Evolutionary conservation across 139 green algal species (phyloP), one percentile per base, ranked within the genome.

Genomic region (Pycnococcus provasolii): DNA sequence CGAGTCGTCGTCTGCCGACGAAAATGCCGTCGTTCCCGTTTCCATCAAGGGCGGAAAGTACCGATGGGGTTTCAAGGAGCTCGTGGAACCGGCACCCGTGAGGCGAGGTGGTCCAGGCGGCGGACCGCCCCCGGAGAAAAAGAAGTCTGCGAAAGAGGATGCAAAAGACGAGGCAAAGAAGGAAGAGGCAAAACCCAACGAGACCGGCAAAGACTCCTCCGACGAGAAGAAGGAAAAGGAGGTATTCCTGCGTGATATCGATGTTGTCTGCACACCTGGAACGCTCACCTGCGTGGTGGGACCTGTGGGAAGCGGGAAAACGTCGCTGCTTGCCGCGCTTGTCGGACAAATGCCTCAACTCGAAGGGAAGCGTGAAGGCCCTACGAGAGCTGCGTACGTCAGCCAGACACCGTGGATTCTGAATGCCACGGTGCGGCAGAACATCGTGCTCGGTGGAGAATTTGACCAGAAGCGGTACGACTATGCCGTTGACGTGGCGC

Each of bases 331-430:
- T 13, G 59, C 63, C 66, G 75, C 73, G 1, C 45, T 81, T 26
- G 67, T 76, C 13, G 69, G 69, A 62, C 51, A 81, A 57, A 53
- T 67, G 65, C 39, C 71, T 59, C 59, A 60, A 62, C 53, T 52
- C 60, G 48, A 40, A 26, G 54, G 62, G 6, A 4, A 66, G 26
- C 42, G 40, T 66, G 41, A 50, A 60, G 5, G 41, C 37, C 42
- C 8, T 53, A 13, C 9, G 7, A 65, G 6, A 4, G 40, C 52
- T 7, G 66, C 68, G 44, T 66, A 62, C 42, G 52, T 72, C 41
- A 53, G 53, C 42, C 78, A 84, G 57, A 50, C 73, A 50, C 60
- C 78, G 8, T 84, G 78, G 78, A 84, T 84, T 42, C 53, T 81
- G 66, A 85, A 85, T 60, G 47, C 54, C 64, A 79, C 79, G 0